These are phyloP conservation scores for Halteria grandinella DNA, from an alignment of 73 alveolate species.

Conservation along the genomic window DNA sequence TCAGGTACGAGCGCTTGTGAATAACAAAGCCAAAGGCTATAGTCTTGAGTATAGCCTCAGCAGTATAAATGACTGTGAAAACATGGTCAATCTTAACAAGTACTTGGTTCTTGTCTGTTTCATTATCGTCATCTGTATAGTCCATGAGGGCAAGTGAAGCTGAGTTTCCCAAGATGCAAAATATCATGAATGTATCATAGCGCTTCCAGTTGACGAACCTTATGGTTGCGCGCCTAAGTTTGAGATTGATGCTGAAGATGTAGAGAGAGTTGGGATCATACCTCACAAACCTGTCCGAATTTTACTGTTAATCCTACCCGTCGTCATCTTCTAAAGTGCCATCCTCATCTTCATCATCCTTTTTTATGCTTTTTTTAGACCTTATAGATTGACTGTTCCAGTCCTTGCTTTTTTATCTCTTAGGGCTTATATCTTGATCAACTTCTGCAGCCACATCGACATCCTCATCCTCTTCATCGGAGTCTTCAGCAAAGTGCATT, in stretches of 20 bases:
- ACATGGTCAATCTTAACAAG: too few relatives aligned
- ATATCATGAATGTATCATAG: background rate
- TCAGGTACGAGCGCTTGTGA: slow-evolving; percentile 60
- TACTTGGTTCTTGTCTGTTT: background rate
- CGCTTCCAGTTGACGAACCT: slow-evolving; percentile 10
- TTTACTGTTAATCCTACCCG: too few relatives aligned
- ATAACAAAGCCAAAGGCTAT: slow-evolving; percentile 80
- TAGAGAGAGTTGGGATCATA: slow-evolving; percentile 26
- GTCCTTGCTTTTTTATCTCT: too few relatives aligned
- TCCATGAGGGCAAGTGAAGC: slow-evolving; percentile 37
- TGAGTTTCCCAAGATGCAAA: slow-evolving; percentile 19
- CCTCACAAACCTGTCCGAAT: background rate
- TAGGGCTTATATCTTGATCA: too few relatives aligned
- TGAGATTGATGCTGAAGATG: background rate
- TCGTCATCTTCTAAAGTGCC: too few relatives aligned
- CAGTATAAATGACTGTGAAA: too few relatives aligned
- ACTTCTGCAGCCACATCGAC: too few relatives aligned
- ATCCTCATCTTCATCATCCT: too few relatives aligned
- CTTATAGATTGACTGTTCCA: too few relatives aligned
- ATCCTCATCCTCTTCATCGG: too few relatives aligned
- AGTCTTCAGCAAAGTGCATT: too few relatives aligned
- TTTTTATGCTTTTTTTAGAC: too few relatives aligned
- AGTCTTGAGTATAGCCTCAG: slow-evolving; percentile 71
- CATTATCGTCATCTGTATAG: slow-evolving; percentile 14
- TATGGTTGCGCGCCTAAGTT: slow-evolving; percentile 8